phyloP scores from a whole-genome alignment of 1,139 yeast species.

The Nakaseomyces nivariensis region DNA sequence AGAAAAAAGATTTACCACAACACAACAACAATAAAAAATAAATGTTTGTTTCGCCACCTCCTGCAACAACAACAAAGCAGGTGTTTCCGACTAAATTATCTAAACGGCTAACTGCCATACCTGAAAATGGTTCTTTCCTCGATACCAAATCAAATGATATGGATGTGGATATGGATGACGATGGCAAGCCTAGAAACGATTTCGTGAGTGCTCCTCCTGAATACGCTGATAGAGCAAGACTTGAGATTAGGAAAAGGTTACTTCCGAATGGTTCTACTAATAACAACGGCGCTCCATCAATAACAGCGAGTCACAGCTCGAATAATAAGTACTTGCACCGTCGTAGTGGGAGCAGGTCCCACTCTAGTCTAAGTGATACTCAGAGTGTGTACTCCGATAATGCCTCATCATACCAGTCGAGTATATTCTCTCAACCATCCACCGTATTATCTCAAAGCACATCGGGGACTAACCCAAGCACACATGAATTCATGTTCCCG shows the following conservation, averaged over 20 bases:
- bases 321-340: slow-evolving; percentile 4
- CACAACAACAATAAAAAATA: not conserved
- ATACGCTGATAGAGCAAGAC: slow-evolving; percentile 34
- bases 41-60: slow-evolving; percentile 29
- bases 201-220: slow-evolving; percentile 33
- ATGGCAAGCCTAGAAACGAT: slow-evolving; percentile 10
- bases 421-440: slow-evolving; percentile 23
- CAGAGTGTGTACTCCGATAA: slow-evolving; percentile 16
- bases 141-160: not conserved
- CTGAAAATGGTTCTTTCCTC: slow-evolving; percentile 3
- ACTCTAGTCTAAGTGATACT: slow-evolving; percentile 8
- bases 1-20: not conserved
- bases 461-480: slow-evolving; percentile 6
- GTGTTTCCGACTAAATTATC: slow-evolving; percentile 17
- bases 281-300: not conserved
- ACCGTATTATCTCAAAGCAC: slow-evolving; percentile 14
- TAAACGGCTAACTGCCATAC: slow-evolving; percentile 7
- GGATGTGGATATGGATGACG: not conserved
- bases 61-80: slow-evolving; percentile 21
- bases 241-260: slow-evolving; percentile 31
- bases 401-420: slow-evolving; percentile 20
- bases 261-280: slow-evolving; percentile 8
- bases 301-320: not conserved
- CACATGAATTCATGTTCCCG: slow-evolving; percentile 4
- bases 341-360: slow-evolving; percentile 1